Evolutionary conservation across 345 rosid species (phyloP).

Genomic region (Acer saccharum): DNA sequence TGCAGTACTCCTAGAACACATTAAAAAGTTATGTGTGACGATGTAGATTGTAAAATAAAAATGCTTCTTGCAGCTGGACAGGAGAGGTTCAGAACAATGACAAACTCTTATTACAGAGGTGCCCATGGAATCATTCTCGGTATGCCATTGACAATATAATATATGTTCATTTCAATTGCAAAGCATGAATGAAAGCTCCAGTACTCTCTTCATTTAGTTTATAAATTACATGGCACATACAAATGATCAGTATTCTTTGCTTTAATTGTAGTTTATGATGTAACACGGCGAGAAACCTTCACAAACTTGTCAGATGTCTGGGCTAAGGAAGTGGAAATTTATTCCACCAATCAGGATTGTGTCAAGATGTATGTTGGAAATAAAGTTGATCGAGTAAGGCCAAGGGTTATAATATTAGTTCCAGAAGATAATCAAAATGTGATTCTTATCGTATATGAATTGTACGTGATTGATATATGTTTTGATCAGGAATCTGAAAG

Average conservation of each 20-base stretch:
- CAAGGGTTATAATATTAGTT: background rate
- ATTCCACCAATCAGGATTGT: conserved; percentile 80
- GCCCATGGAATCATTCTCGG: conserved; percentile 95
- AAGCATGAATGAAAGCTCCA: background rate
- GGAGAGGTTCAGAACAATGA: conserved; percentile 89
- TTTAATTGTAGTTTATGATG: conserved; percentile 71
- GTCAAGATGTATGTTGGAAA: conserved; percentile 95
- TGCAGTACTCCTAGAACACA: background rate
- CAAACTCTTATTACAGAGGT: conserved; percentile 92
- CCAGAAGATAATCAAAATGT: background rate
- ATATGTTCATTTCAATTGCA: conserved; percentile 8
- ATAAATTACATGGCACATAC: background rate
- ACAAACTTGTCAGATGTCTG: conserved; percentile 85
- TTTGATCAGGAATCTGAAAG: conserved; percentile 77
- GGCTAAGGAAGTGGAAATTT: conserved; percentile 91
- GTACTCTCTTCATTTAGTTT: conserved; percentile 16
- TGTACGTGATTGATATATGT: background rate
- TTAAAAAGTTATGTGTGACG: no score
- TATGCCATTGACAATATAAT: conserved; percentile 27
- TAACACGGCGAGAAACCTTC: conserved; percentile 87
- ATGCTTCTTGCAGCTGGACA: conserved; percentile 82
- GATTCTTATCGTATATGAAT: background rate
- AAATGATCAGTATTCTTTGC: conserved; percentile 12
- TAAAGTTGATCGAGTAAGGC: conserved; percentile 84
- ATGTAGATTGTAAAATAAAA: background rate